These are phyloP conservation scores for Sordariomycetes sp. DNA, from an alignment of 2,329 filamentous ascomycete genomes.

Conservation along the genomic window DNA sequence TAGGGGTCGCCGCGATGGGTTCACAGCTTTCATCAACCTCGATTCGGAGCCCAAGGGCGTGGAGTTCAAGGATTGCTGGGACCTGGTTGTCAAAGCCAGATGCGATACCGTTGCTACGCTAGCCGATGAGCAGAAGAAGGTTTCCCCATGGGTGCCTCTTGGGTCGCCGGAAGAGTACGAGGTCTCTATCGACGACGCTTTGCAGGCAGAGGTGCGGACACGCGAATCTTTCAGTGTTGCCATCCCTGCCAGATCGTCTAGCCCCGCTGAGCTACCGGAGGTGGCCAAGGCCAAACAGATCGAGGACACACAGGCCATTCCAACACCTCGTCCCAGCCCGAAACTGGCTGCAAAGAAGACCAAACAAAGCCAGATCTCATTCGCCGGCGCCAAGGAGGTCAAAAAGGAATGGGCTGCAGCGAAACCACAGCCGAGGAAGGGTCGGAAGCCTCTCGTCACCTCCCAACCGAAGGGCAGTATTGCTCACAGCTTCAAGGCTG, in stretches of 20 bases:
- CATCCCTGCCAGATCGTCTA: conserved; percentile 13
- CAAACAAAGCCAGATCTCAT: conserved; percentile 29
- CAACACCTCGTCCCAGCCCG: conserved; percentile 49
- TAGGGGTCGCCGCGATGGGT: conserved; percentile 70
- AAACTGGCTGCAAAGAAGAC: conserved; percentile 33
- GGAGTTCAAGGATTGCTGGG: conserved; percentile 89
- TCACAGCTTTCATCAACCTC: conserved; percentile 91
- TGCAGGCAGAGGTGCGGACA: conserved; percentile 27
- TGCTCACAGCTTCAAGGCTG: conserved; percentile 33
- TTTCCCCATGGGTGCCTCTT: conserved; percentile 43
- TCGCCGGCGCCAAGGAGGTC: conserved; percentile 28
- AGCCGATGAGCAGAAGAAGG: conserved; percentile 54
- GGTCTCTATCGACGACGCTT: conserved; percentile 33
- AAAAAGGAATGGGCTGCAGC: conserved; percentile 20
- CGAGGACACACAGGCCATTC: conserved; percentile 39
- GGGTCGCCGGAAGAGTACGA: conserved; percentile 42
- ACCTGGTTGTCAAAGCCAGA: conserved; percentile 77
- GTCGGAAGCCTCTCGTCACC: conserved; percentile 10
- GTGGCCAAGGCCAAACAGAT: conserved; percentile 28
- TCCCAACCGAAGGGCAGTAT: conserved; percentile 27
- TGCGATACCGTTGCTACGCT: conserved; percentile 80
- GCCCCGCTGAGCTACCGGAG: conserved; percentile 8
- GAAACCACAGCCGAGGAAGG: conserved; percentile 7
- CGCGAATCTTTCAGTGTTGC: conserved; percentile 21
- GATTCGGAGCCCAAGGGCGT: conserved; percentile 73